phyloP scores from a whole-genome alignment of 306 rosid species.

The Vigna unguiculata region DNA sequence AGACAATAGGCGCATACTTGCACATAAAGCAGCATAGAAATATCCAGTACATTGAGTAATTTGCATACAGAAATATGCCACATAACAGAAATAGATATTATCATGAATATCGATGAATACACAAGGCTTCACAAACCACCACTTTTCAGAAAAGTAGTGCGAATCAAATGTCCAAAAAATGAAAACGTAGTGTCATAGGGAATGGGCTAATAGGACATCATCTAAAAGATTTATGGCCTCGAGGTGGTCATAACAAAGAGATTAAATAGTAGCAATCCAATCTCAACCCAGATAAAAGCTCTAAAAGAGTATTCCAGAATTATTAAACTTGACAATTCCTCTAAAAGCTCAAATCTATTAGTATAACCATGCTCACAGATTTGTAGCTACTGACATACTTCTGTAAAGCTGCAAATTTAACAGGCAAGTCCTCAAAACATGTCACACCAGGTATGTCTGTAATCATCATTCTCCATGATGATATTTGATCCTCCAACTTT shows the following conservation, averaged over 20 bases:
- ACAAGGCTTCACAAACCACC: slow-evolving; percentile 14
- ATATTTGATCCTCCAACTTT: slow-evolving; percentile 81
- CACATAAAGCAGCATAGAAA: slow-evolving; percentile 20
- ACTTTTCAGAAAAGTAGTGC: slow-evolving; percentile 20
- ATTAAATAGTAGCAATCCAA: neutral
- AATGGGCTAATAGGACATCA: slow-evolving; percentile 30
- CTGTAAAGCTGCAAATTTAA: slow-evolving; percentile 82
- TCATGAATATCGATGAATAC: slow-evolving; percentile 14
- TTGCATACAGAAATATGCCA: slow-evolving; percentile 20
- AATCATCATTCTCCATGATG: slow-evolving; percentile 69
- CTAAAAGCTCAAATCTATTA: slow-evolving; percentile 20
- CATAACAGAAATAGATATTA: slow-evolving; percentile 21
- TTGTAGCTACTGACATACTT: slow-evolving; percentile 62
- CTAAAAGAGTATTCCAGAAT: slow-evolving; percentile 19
- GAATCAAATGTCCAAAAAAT: slow-evolving; percentile 6
- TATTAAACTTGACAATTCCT: slow-evolving; percentile 9
- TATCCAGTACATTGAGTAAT: slow-evolving; percentile 26
- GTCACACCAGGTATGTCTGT: slow-evolving; percentile 80
- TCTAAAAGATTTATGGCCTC: slow-evolving; percentile 27
- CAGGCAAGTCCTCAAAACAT: slow-evolving; percentile 77
- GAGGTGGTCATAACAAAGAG: slow-evolving; percentile 9
- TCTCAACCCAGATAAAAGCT: slow-evolving; percentile 7
- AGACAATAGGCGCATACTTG: neutral
- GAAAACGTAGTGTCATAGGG: slow-evolving; percentile 2
- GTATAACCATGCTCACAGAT: slow-evolving; percentile 37